A percentile compares a stretch with the other conserved stretches of the same genome.
These are phyloP conservation scores for Hemileccinum rubropunctum DNA, from an alignment of 768 basidiomycete genomes.

Conservation along the genomic window DNA sequence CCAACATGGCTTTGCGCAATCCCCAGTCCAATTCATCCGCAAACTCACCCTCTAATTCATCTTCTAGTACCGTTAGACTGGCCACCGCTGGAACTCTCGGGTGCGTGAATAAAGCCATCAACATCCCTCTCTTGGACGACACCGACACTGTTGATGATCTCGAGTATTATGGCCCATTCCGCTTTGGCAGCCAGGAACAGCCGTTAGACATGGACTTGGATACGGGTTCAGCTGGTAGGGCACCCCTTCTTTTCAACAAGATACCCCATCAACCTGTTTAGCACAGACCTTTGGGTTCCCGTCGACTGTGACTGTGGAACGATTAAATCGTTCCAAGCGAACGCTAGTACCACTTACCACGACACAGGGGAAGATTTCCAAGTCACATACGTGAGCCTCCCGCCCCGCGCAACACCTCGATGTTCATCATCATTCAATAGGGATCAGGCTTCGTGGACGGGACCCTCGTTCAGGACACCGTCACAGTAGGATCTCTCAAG, in stretches of 20 bases:
- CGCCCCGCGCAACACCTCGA: not conserved
- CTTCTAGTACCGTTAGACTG: not conserved
- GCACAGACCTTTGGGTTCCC: slow-evolving; percentile 59
- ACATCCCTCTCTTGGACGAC: slow-evolving; percentile 37
- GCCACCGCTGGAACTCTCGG: not conserved
- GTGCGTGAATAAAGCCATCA: slow-evolving; percentile 1
- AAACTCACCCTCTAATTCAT: not conserved
- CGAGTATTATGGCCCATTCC: slow-evolving; percentile 43
- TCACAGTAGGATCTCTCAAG: slow-evolving; percentile 44
- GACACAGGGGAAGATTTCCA: slow-evolving; percentile 32
- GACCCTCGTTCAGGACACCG: slow-evolving; percentile 46
- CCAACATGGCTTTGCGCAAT: slow-evolving; percentile 4
- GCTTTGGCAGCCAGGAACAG: slow-evolving; percentile 56
- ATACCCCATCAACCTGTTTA: no score
- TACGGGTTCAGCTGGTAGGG: slow-evolving; percentile 48
- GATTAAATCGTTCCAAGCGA: slow-evolving; percentile 35
- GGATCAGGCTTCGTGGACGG: slow-evolving; percentile 55
- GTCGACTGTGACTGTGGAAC: slow-evolving; percentile 40
- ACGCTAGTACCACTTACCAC: slow-evolving; percentile 41
- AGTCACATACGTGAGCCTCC: slow-evolving; percentile 42
- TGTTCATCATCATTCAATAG: slow-evolving; percentile 22
- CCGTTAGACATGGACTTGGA: slow-evolving; percentile 57
- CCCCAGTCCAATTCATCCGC: not conserved
- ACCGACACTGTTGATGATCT: slow-evolving; percentile 39
- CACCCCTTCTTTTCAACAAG: not conserved